Evolutionary conservation across 148 eudicot species (phyloP), one percentile per base, ranked within the genome.

Genomic region (Vaccinium corymbosum): DNA sequence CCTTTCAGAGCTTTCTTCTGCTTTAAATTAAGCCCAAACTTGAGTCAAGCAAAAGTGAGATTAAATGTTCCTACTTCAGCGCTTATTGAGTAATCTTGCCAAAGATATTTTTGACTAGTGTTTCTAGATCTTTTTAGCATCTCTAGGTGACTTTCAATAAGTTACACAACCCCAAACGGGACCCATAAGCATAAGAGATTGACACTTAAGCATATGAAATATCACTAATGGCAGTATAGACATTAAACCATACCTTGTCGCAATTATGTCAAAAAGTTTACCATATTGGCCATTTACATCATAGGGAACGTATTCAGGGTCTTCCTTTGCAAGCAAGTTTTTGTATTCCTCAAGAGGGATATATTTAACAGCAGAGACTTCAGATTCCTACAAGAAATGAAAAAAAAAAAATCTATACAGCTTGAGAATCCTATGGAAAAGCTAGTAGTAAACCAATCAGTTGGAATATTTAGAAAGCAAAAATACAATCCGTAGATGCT

Each of bases 321-420:
- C 94, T 88, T 90, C 92, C 78, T 92, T 90, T 7, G 81, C 88
- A 85, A 96, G 91, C 84, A 91, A 85, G 85, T 85, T 87, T 83
- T 84, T 92, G 85, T 96, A 96, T 79, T 93, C 94, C 85, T 92
- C 97, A 56, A 87, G 73, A 29, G 91, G 88, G 64, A 96, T 87
- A 87, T 96, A 96, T 89, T 92, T 96, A 35, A 94, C 98, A 88
- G 94, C 97, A 87, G 99, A 93, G 51, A 96, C 99, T 92, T 96
- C 99, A 62, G 98, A 91, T 84, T 93, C 97, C 99, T 96, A 84
- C 76, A 79, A 86, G 78, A 84, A 88, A 59, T 61, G 2, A 66
- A 79, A 52, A 35, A 13, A 57, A 13, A 1, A 35, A 35, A 35
- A 35, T 35, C 1, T 27, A 4, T 1, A 68, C 6, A 70, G 0